Percentiles rank a stretch among this genome's conserved stretches.
phyloP scores from a whole-genome alignment of 139 green algal species.

The Deuterostichococcus epilithicus region DNA sequence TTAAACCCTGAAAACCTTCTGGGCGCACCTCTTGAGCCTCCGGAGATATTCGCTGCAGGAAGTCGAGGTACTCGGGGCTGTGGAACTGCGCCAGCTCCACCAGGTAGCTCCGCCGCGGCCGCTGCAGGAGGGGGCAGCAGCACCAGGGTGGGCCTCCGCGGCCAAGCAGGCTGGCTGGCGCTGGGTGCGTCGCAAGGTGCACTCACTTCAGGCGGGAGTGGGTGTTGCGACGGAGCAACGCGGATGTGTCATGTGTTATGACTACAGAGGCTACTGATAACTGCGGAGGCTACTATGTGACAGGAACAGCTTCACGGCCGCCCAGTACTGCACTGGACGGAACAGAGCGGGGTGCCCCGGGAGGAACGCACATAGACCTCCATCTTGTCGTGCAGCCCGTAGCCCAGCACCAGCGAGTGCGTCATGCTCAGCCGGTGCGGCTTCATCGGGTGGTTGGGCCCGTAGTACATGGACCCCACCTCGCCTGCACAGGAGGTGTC shows the following conservation, averaged over 20 bases:
- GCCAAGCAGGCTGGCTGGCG: too few species aligned
- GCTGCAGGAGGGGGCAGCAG: conserved; percentile 36
- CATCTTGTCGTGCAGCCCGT: conserved; percentile 88
- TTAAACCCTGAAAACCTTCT: conserved; percentile 13
- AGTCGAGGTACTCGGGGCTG: conserved; percentile 76
- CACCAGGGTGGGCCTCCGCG: too few species aligned
- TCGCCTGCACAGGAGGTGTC: conserved; percentile 64
- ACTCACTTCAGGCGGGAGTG: too few species aligned
- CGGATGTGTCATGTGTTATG: too few species aligned
- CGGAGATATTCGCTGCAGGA: conserved; percentile 71
- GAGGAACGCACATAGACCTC: conserved; percentile 77
- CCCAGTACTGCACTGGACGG: not conserved
- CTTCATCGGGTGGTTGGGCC: conserved; percentile 98
- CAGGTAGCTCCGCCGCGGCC: conserved; percentile 67
- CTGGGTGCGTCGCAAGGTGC: too few species aligned
- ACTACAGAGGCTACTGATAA: too few species aligned
- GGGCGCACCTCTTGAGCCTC: conserved; percentile 44
- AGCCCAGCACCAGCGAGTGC: conserved; percentile 90
- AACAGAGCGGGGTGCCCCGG: not conserved
- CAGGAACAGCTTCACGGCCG: too few species aligned
- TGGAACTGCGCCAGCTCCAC: conserved; percentile 89
- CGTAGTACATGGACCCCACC: conserved; percentile 88
- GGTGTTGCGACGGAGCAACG: too few species aligned
- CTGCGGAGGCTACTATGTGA: too few species aligned
- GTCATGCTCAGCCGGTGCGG: conserved; percentile 93